A percentile compares a stretch with the other conserved stretches of the same genome.
phyloP scores from a whole-genome alignment of 169 alveolate genomes.

The Plasmodium malariae region DNA sequence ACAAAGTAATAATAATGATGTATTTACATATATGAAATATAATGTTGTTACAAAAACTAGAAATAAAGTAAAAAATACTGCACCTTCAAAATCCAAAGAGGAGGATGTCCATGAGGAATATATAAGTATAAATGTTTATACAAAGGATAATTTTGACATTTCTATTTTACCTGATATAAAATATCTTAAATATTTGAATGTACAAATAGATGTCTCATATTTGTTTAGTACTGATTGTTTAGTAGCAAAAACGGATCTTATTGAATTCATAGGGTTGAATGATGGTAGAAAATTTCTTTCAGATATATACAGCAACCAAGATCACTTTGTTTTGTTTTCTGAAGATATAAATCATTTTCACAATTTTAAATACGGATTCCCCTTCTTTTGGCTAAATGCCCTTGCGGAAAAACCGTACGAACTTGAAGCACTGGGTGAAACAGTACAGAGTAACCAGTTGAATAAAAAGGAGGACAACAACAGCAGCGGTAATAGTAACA shows the following conservation, averaged over 20 bases:
- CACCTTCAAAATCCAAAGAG: background rate
- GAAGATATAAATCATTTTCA: slow-evolving; percentile 33
- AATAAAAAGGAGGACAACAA: slow-evolving; percentile 5
- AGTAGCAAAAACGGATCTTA: slow-evolving; percentile 48
- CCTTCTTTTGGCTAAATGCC: slow-evolving; percentile 76
- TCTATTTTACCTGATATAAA: slow-evolving; percentile 72
- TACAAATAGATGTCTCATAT: slow-evolving; percentile 52
- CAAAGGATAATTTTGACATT: slow-evolving; percentile 59
- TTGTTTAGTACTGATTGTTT: slow-evolving; percentile 30
- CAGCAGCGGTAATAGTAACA: background rate
- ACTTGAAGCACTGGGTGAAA: background rate
- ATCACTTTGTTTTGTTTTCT: slow-evolving; percentile 58
- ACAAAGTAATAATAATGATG: slow-evolving; percentile 9
- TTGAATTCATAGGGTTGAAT: slow-evolving; percentile 57
- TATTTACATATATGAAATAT: slow-evolving; percentile 61
- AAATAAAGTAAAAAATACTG: background rate
- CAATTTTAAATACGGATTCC: slow-evolving; percentile 69
- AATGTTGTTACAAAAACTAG: slow-evolving; percentile 31
- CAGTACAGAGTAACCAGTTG: background rate
- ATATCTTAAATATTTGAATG: slow-evolving; percentile 55
- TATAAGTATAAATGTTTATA: slow-evolving; percentile 30
- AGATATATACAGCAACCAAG: slow-evolving; percentile 63
- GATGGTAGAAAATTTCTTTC: slow-evolving; percentile 36
- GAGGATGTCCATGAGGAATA: slow-evolving; percentile 52
- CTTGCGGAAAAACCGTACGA: slow-evolving; percentile 25